Percentiles rank a stretch among this genome's conserved stretches.
phyloP scores from a whole-genome alignment of 352 stramenopile species.

The Phytopythium mirpurense region DNA sequence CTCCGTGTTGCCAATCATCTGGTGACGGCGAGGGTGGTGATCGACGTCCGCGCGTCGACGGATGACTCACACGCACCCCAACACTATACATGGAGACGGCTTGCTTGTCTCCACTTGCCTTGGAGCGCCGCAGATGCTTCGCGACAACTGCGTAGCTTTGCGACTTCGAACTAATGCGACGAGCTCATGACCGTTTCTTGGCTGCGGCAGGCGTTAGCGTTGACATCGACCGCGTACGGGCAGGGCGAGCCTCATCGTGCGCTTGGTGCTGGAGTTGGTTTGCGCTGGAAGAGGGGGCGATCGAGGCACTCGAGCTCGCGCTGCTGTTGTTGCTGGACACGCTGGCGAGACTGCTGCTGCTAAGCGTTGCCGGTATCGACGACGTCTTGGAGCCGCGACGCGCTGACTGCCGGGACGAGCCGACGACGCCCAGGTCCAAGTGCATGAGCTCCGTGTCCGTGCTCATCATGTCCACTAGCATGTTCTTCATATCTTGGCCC shows the following conservation, averaged over 20 bases:
- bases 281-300: not conserved
- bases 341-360: conserved; percentile 8
- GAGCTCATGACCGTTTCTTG: conserved; percentile 3
- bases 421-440: conserved; percentile 54
- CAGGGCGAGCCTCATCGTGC: not conserved
- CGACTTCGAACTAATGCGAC: too few species aligned
- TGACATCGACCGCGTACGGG: conserved; percentile 35
- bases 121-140: not conserved
- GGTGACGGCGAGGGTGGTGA: not conserved
- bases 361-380: conserved; percentile 20
- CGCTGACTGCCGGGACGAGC: conserved; percentile 25
- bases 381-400: conserved; percentile 25
- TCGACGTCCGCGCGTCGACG: not conserved
- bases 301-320: conserved; percentile 10
- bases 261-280: conserved; percentile 2
- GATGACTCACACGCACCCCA: not conserved
- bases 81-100: conserved; percentile 2
- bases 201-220: not conserved
- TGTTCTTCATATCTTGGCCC: conserved; percentile 62
- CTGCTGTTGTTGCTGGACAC: conserved; percentile 7
- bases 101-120: not conserved
- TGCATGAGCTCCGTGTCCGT: conserved; percentile 82
- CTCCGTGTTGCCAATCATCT: not conserved
- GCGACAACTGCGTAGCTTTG: not conserved
- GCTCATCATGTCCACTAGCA: conserved; percentile 80